phyloP scores from a whole-genome alignment of 768 basidiomycete genomes.

The Podaxis mareebaensis region DNA sequence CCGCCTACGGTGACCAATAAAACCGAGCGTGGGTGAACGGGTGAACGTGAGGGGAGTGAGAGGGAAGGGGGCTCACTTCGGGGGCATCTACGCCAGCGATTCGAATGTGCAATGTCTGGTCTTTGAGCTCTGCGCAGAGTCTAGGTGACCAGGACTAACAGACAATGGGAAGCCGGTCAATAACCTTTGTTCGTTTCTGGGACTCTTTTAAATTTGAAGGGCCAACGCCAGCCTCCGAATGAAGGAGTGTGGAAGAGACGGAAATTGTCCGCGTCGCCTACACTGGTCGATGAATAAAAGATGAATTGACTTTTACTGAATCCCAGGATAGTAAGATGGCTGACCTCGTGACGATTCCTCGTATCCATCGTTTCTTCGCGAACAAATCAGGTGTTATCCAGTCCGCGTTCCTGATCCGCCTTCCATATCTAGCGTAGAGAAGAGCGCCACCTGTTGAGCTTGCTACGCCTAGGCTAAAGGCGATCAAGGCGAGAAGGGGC shows the following conservation, averaged over 20 bases:
- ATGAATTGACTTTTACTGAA: not conserved
- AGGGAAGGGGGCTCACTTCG: conserved; percentile 52
- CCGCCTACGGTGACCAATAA: conserved; percentile 41
- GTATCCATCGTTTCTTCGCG: conserved; percentile 62
- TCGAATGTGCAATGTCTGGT: conserved; percentile 83
- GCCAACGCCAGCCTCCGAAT: conserved; percentile 68
- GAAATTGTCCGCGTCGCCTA: conserved; percentile 89
- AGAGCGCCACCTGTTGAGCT: conserved; percentile 32
- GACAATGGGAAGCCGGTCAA: conserved; percentile 1
- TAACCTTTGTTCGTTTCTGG: conserved; percentile 62
- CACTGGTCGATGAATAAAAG: conserved; percentile 40
- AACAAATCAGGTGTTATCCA: conserved; percentile 71
- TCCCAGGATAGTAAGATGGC: conserved; percentile 16
- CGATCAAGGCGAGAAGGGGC: conserved; percentile 29
- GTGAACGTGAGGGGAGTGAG: not conserved
- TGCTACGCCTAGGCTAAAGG: conserved; percentile 43
- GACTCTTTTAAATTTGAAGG: conserved; percentile 65
- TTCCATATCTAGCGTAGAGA: conserved; percentile 53
- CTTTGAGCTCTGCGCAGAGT: conserved; percentile 58
- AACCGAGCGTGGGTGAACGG: not conserved
- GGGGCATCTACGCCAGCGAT: conserved; percentile 93
- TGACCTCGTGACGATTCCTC: conserved; percentile 80
- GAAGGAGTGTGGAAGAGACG: conserved; percentile 84
- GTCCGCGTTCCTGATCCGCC: conserved; percentile 62
- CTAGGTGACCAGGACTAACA: conserved; percentile 3